Evolutionary conservation across 2,329 filamentous ascomycete genomes (phyloP).

Genomic region (Bipolaris sorokiniana): DNA sequence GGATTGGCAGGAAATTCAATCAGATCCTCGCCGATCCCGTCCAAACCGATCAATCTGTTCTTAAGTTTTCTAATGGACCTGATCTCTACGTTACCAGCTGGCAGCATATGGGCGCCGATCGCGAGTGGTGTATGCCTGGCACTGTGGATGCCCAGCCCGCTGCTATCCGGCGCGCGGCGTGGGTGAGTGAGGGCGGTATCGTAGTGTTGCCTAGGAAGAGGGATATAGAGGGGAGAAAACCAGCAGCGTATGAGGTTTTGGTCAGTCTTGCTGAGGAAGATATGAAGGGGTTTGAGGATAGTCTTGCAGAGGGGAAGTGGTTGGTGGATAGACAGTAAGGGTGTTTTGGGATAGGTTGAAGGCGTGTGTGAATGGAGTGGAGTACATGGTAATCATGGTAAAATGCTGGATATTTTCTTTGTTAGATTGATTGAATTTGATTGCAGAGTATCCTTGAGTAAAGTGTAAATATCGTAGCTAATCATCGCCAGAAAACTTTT

Average conservation of each 20-base stretch:
- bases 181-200: slow-evolving; percentile 31
- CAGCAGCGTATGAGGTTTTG: slow-evolving; percentile 21
- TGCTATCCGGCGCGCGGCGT: slow-evolving; percentile 30
- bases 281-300: slow-evolving; percentile 20
- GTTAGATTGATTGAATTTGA: too few species aligned
- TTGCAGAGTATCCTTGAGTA: too few species aligned
- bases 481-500: too few species aligned
- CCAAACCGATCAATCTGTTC: not conserved
- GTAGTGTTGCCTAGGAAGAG: slow-evolving; percentile 27
- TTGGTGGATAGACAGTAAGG: not conserved
- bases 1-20: slow-evolving; percentile 1
- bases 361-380: too few species aligned
- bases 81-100: slow-evolving; percentile 40
- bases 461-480: too few species aligned
- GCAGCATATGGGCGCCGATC: slow-evolving; percentile 32
- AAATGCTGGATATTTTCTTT: too few species aligned
- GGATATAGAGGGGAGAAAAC: slow-evolving; percentile 3
- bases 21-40: not conserved
- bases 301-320: slow-evolving; percentile 15
- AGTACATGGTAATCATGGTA: too few species aligned
- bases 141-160: slow-evolving; percentile 17
- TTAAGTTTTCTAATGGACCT: slow-evolving; percentile 25
- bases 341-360: too few species aligned
- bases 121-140: slow-evolving; percentile 34
- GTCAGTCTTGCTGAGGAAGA: slow-evolving; percentile 27